Conservation (phyloP, 108 stramenopile genomes). For the Cylindrotheca fusiformis region DNA sequence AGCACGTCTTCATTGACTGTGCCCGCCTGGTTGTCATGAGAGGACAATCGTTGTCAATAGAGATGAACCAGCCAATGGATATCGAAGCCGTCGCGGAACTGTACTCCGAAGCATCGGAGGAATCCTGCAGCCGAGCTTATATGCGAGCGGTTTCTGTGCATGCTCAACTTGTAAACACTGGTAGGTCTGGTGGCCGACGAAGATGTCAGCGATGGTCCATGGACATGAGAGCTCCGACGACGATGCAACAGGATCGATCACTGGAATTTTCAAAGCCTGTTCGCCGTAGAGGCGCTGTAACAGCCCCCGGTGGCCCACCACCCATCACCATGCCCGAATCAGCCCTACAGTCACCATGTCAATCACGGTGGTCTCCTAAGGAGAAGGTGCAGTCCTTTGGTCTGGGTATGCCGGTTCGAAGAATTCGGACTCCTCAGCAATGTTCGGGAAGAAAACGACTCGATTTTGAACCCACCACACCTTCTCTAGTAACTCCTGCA, state of each 20-base stretch:
- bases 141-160: not conserved
- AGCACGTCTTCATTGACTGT: not conserved
- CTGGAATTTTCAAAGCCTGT: no score
- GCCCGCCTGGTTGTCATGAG: not conserved
- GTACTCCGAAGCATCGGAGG: not conserved
- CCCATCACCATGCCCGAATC: not conserved
- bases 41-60: not conserved
- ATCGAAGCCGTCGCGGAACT: not conserved
- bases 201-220: not conserved
- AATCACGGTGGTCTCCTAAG: not conserved
- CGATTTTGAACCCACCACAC: no score
- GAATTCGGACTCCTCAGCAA: no score
- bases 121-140: not conserved
- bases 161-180: not conserved
- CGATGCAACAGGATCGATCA: no score
- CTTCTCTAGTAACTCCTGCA: no score
- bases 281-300: no score
- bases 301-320: no score
- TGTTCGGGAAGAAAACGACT: no score
- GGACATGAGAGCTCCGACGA: no score
- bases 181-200: not conserved
- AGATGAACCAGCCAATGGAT: not conserved
- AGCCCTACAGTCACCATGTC: not conserved
- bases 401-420: no score
- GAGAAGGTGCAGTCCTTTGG: no score